Percentiles rank a stretch among this genome's conserved stretches.
These are phyloP conservation scores for Micractinium conductrix DNA, from an alignment of 139 green algal genomes.

Conservation along the genomic window DNA sequence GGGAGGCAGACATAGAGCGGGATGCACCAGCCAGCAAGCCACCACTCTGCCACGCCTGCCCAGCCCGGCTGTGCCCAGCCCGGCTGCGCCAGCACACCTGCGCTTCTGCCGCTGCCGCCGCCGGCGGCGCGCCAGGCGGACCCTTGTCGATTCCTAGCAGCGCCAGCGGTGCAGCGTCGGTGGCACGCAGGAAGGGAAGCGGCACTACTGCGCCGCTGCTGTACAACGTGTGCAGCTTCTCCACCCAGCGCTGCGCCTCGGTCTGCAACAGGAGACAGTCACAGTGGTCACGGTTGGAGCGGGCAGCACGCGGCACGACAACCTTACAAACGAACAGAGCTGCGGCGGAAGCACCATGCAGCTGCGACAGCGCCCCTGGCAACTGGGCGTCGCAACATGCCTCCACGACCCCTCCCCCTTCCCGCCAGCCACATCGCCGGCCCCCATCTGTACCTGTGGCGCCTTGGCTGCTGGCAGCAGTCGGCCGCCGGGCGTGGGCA, in stretches of 20 bases:
- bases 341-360: no score
- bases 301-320: no score
- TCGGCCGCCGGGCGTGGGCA: not conserved
- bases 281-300: not conserved
- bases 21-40: no score
- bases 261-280: not conserved
- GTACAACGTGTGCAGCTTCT: conserved; percentile 69
- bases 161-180: conserved; percentile 66
- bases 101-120: not conserved
- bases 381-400: no score
- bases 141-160: conserved; percentile 59
- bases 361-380: no score
- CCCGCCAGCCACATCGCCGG: not conserved
- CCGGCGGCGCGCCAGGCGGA: not conserved
- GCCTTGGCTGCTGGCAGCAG: conserved; percentile 3
- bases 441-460: not conserved
- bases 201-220: conserved; percentile 81
- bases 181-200: conserved; percentile 82
- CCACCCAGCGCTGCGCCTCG: conserved; percentile 43
- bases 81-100: not conserved
- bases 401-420: not conserved
- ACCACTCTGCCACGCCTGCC: no score
- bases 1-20: no score
- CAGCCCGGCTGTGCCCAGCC: not conserved
- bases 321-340: no score